A percentile compares a stretch with the other conserved stretches of the same genome.
Evolutionary conservation across 495 filamentous ascomycete species (phyloP).

Genomic region (Xylaria scruposa): DNA sequence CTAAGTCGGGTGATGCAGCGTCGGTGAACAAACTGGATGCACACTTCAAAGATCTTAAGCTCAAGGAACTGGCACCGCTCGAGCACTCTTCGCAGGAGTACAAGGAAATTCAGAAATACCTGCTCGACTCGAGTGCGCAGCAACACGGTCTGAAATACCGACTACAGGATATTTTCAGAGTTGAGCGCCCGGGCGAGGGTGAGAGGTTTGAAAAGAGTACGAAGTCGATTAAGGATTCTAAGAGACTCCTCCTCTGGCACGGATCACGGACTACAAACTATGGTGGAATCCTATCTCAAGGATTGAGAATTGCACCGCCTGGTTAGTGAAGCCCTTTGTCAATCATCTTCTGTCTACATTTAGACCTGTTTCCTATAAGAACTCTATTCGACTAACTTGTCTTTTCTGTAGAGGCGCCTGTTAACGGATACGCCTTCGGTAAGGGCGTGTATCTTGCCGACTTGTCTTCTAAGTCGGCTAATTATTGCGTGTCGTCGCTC

Average conservation of each 20-base stretch:
- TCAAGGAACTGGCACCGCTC: slow-evolving; percentile 69
- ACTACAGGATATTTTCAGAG: slow-evolving; percentile 72
- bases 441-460: slow-evolving; percentile 80
- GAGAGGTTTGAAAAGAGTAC: slow-evolving; percentile 63
- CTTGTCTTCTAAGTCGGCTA: slow-evolving; percentile 65
- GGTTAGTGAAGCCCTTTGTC: slow-evolving; percentile 72
- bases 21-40: slow-evolving; percentile 63
- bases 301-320: slow-evolving; percentile 74
- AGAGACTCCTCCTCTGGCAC: slow-evolving; percentile 72
- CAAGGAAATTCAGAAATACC: slow-evolving; percentile 63
- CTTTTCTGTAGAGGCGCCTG: slow-evolving; percentile 13
- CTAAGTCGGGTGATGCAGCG: slow-evolving; percentile 47
- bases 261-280: slow-evolving; percentile 71
- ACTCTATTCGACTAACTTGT: neutral
- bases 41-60: slow-evolving; percentile 64
- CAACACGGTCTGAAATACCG: slow-evolving; percentile 61
- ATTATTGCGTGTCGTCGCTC: slow-evolving; percentile 61
- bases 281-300: slow-evolving; percentile 75
- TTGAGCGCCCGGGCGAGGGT: slow-evolving; percentile 67
- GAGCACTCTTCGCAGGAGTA: slow-evolving; percentile 63
- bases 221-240: slow-evolving; percentile 46
- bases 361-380: neutral
- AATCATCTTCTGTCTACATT: slow-evolving; percentile 39
- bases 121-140: slow-evolving; percentile 60
- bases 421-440: slow-evolving; percentile 54